Percentiles rank a stretch among this genome's conserved stretches.
These are phyloP conservation scores for Fulvia fulva DNA, from an alignment of 2,329 filamentous ascomycete species.

Conservation along the genomic window DNA sequence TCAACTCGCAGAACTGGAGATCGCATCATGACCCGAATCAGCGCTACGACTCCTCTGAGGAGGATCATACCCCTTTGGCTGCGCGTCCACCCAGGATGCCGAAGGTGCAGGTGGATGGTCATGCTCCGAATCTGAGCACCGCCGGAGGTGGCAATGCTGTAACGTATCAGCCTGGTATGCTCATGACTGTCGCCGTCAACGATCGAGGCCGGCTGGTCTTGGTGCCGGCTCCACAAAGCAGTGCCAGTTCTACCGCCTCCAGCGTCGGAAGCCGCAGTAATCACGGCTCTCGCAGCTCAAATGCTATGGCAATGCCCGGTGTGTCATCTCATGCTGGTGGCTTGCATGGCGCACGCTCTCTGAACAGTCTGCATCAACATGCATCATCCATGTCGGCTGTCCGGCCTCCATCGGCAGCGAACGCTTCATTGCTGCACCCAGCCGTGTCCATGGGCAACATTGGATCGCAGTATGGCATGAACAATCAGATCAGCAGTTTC, in stretches of 20 bases:
- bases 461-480: background rate
- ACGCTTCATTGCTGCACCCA: background rate
- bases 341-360: slow-evolving; percentile 1
- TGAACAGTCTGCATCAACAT: slow-evolving; percentile 1
- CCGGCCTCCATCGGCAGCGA: background rate
- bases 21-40: background rate
- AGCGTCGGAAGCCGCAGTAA: background rate
- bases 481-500: background rate
- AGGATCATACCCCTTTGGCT: background rate
- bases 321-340: background rate
- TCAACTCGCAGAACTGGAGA: slow-evolving; percentile 3
- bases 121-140: background rate
- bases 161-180: background rate
- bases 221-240: background rate
- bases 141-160: background rate
- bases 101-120: background rate
- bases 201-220: background rate
- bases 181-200: slow-evolving; percentile 5
- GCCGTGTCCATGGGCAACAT: background rate
- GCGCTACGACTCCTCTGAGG: background rate
- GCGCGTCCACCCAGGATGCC: background rate
- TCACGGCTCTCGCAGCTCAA: background rate
- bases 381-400: background rate
- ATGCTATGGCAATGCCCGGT: background rate
- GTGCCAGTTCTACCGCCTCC: background rate